phyloP scores from a whole-genome alignment of 495 filamentous ascomycete genomes.

The Penicillium longicatenatum region DNA sequence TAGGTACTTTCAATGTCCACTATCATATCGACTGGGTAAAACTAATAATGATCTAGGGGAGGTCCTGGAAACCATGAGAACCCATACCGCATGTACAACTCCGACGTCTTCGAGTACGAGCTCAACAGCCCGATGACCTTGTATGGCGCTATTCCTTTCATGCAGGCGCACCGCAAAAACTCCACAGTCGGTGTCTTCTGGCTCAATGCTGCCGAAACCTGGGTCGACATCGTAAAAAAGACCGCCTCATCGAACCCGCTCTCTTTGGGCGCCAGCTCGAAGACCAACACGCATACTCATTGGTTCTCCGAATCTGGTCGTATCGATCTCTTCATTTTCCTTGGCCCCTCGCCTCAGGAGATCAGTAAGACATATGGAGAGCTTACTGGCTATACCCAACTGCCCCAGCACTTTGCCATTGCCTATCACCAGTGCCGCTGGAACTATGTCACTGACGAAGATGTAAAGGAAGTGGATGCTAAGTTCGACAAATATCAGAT shows the following conservation, averaged over 20 bases:
- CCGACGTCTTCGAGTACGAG: constrained; percentile 97
- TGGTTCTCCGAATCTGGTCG: constrained; percentile 94
- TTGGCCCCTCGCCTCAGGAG: constrained; percentile 82
- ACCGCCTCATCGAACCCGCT: constrained; percentile 75
- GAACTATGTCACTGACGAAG: constrained; percentile 97
- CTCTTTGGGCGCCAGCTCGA: constrained; percentile 66
- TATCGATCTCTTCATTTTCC: constrained; percentile 90
- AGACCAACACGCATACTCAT: constrained; percentile 82
- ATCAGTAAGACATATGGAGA: constrained; percentile 80
- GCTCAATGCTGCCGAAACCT: constrained; percentile 96
- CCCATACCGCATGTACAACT: constrained; percentile 95
- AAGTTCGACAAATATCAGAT: constrained; percentile 95
- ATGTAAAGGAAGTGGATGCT: constrained; percentile 92
- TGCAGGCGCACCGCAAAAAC: constrained; percentile 93
- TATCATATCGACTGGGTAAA: not conserved
- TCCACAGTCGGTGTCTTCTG: constrained; percentile 98
- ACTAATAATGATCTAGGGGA: constrained; percentile 51
- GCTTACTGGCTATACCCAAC: constrained; percentile 89
- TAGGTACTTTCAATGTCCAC: constrained; percentile 45
- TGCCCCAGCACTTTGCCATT: constrained; percentile 89
- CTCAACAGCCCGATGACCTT: constrained; percentile 98
- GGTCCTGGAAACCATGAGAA: constrained; percentile 82
- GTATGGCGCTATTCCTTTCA: constrained; percentile 92
- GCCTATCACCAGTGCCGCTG: constrained; percentile 97
- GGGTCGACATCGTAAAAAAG: constrained; percentile 91